Evolutionary conservation across 208 protist genomes (phyloP).

Genomic region (Trichomonas gallinae): DNA sequence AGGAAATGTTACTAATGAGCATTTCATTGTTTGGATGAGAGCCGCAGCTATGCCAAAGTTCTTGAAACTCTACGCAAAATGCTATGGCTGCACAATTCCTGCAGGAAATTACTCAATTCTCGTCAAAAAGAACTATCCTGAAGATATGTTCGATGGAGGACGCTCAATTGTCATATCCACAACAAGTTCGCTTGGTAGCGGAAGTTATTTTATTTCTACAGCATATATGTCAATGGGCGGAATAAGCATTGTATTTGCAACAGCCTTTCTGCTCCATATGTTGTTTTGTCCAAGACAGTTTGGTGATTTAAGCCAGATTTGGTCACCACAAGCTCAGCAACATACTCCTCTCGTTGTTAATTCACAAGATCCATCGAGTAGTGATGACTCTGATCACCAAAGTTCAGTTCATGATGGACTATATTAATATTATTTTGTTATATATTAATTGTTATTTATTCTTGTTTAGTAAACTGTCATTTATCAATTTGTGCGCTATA

Average conservation of each 20-base stretch:
- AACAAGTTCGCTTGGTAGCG: not conserved
- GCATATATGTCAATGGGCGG: not conserved
- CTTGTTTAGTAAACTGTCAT: too few species aligned
- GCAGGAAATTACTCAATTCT: not conserved
- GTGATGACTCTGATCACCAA: not conserved
- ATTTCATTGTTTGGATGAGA: constrained; percentile 16
- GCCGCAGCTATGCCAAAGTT: not conserved
- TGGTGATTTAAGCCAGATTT: not conserved
- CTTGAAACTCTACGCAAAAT: not conserved
- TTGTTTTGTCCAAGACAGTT: not conserved
- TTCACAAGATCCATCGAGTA: not conserved
- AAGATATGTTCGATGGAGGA: not conserved
- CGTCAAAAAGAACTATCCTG: not conserved
- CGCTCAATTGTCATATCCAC: not conserved
- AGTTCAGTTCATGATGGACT: not conserved
- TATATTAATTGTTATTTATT: too few species aligned
- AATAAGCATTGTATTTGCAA: not conserved
- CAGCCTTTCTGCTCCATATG: not conserved
- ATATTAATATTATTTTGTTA: too few species aligned
- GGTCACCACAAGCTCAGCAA: not conserved
- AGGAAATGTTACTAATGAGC: not conserved
- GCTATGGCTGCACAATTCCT: not conserved
- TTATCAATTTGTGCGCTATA: too few species aligned
- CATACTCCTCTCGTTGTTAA: not conserved
- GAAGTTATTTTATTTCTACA: not conserved